Percentiles rank a stretch among this genome's conserved stretches.
Conservation (phyloP, 164 flowering plant genomes). For the Annona cherimola region DNA sequence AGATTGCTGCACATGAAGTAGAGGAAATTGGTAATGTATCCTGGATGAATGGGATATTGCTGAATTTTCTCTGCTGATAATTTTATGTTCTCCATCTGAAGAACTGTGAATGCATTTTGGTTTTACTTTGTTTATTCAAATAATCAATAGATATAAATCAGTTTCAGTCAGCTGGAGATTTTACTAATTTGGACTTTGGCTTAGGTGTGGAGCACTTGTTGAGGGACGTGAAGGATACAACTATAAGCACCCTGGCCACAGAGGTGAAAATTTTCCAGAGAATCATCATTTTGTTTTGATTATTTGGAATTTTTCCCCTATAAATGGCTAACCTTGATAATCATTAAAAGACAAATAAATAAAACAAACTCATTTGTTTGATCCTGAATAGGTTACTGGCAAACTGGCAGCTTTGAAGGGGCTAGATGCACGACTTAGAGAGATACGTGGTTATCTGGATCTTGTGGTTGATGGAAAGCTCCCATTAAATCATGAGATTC, state of each 20-base stretch:
- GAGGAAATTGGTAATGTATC: slow-evolving; percentile 83
- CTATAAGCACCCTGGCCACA: slow-evolving; percentile 95
- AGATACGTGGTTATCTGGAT: slow-evolving; percentile 79
- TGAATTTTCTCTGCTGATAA: neutral
- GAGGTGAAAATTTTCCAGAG: slow-evolving; percentile 40
- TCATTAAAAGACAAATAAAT: too few relatives aligned
- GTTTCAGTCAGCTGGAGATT: neutral
- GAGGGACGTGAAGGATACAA: slow-evolving; percentile 97
- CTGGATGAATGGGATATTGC: neutral
- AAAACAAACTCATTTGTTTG: neutral
- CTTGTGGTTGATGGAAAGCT: slow-evolving; percentile 84
- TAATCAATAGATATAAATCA: too few relatives aligned
- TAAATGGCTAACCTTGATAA: too few relatives aligned
- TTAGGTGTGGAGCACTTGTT: slow-evolving; percentile 97
- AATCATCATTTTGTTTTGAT: too few relatives aligned
- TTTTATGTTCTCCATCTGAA: neutral
- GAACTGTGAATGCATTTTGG: too few relatives aligned
- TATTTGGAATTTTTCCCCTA: too few relatives aligned
- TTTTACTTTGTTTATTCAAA: too few relatives aligned
- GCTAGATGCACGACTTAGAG: slow-evolving; percentile 79
- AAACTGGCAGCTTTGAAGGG: slow-evolving; percentile 90
- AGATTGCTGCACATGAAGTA: slow-evolving; percentile 99
- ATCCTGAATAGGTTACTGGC: slow-evolving; percentile 57
- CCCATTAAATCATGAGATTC: slow-evolving; percentile 88
- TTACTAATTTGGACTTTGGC: neutral